Evolutionary conservation across 805 yeast genomes (phyloP), one percentile per base, ranked within the genome.

Genomic region (Suhomyces sp.): DNA sequence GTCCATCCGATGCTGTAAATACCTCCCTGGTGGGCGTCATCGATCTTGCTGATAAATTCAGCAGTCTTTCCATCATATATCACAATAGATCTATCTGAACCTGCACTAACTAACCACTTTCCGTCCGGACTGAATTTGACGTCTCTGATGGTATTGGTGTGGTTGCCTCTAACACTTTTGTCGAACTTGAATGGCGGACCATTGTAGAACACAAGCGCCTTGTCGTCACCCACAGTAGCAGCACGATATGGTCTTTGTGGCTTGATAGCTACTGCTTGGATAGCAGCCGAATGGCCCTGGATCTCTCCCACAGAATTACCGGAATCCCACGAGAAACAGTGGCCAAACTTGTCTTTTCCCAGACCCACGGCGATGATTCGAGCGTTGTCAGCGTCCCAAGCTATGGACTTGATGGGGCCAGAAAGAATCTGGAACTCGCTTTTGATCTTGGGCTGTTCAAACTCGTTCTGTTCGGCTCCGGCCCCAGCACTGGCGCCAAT

Each of bases 251-350:
- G 99, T 68, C 99, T 82, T 56, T 80, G 82, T 19, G 92, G 90
- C 63, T 87, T 86, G 57, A 93, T 86, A 52, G 87, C 83, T 19
- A 91, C 96, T 0, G 94, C 89, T 63, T 88, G 90, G 63, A 93
- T 83, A 45, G 81, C 82, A 22, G 89, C 85, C 15, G 93, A 80
- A 66, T 94, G 99, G 21, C 99, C 99, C 46, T 91, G 84, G 60
- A 93, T 86, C 65, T 94, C 98, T 50, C 99, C 99, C 43, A 94
- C 84, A n/a, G 97, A 83, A 69, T 94, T 94, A 54, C 99, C 99
- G 1, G 96, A 81, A 64, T 94, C 99, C 81, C 87, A 87, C 6
- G 96, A 83, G 67, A 93, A 89, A 57, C 96, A 91, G 59, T 87
- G 97, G 6, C 98, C 99, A 64, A 82, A 92, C 54, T 87, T 80